Evolutionary conservation across 805 yeast genomes (phyloP), one percentile per base, ranked within the genome.

Genomic region (Grigorovia humatica): DNA sequence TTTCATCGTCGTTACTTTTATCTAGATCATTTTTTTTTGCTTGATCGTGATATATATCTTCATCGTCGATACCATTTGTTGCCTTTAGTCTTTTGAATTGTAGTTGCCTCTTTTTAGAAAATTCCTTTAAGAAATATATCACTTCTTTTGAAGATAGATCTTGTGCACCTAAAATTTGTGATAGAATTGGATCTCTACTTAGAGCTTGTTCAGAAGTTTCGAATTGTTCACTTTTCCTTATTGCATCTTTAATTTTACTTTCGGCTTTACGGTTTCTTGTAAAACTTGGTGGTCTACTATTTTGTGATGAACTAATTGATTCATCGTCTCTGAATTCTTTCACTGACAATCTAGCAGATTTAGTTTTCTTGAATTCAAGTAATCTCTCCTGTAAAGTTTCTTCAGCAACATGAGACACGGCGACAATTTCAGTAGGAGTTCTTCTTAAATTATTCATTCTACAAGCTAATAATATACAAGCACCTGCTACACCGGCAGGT

Each of bases 401-500:
- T 60, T 88, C 95, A 6, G 96, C 96, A 27, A 93, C 90, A 65
- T 88, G 96, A 1, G 98, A 91, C 8, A 93, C 93, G 0, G 95
- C 91, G 17, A 91, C 97, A 50, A 93, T 84, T 65, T 95, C 98
- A 0, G 90, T 79, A 66, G 91, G 96, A 2, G 95, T 83, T 62
- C 98, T 76, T 63, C 96, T 77, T 65, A 86, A 83, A 63, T 90
- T 90, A 69, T 93, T 93, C 98, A 93, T 95, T 68, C 99, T 78
- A 1, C 97, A 93, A 0, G 99, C 99, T 48, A 93, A 70, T 46
- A 95, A 66, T 1, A 93, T 74, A 68, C 97, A 89, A 0, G 99
- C 99, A 20, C 98, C 99, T 0, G 99, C 99, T 50, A 93, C 81
- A 61, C 99, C 99, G 0, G 99, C 98, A 0, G 99, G 99, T 55